Base-by-base conservation (phyloP, 345 rosid genomes). In the Luvunga scandens region DNA sequence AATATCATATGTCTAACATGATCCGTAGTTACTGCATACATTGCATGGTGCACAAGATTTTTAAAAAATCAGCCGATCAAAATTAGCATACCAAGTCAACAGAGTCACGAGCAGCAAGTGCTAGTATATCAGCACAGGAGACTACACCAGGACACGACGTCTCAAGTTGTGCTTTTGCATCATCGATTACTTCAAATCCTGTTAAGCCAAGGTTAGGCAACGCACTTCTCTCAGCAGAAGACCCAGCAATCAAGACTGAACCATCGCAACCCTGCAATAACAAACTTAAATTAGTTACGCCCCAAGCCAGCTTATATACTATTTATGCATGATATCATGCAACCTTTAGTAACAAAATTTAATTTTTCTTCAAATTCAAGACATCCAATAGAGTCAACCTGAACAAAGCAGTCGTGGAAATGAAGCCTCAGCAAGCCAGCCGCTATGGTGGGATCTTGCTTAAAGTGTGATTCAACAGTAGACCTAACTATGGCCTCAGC, bases 391-490 rank as follows among this genome's bases (percentile, higher is more conserved):
- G 50, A 73, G 59, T 30, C 0, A 69, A 91, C 93, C 92, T 91
- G 93, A 69, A 90, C 93, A 63, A 90, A 91, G 83, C 93, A 91
- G 61, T 91, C 93, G 55, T 91, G 95, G 76, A 91, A 90, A 65
- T 91, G 95, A 83, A 91, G 91, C 86, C 95, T 88, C 22, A 90
- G 90, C 86, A 91, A 86, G 72, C 83, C 95, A 64, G 93, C 84
- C 3, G 93, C 89, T 57, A 91, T 56, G 10, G 89, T 77, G 25
- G 92, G 89, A 86, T 91, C 93, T 70, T 85, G 82, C 28, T 80
- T 84, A 70, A 90, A 87, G 86, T 90, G 78, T 42, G 91, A 84
- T 81, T 87, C 84, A 83, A 91, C 92, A 2, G 88, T 79, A 21
- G 93, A 90, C 82, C 93, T 83, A 61, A 90, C 89, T 10, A 83